Base-by-base conservation (phyloP, 2,329 filamentous ascomycete species). In the Diaporthe amygdali region DNA sequence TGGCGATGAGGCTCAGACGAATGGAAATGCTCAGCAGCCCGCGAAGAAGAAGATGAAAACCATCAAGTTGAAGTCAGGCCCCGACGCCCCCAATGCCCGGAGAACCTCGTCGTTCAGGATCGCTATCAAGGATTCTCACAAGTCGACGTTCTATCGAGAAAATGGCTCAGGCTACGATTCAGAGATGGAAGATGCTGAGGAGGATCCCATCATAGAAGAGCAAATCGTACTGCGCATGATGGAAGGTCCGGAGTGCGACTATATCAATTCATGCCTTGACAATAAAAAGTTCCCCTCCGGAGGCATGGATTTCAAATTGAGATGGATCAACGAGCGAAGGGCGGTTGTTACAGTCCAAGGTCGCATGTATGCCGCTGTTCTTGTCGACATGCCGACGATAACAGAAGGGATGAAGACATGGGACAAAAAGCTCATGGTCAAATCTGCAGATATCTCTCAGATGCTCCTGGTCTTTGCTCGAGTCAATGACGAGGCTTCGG, bases 91-190 rank as follows among this genome's bases (percentile, higher is more conserved):
- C 4, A 30, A 92, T 91, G 77, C 61, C 75, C n/a, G 66, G 66
- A 59, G 41, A 51, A 59, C 55, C 22, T 55, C 52, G 14, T 59
- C 66, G n/a, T 59, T 68, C 34, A 46, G 52, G n/a, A 69, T 72
- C 34, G 44, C 66, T 46, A 66, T 70, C 15, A 80, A 79, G 85
- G 90, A 90, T 46, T 66, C 68, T 9, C 67, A 71, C 20, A 76
- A 91, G 76, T 92, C 70, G 49, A 73, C 61, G 3, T 70, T 71
- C 56, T 85, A 88, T 39, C 89, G 94, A 74, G 91, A 91, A 6
- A 89, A 90, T 1, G 96, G 96, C 66, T 94, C 97, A 69, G 96
- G 96, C 9, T 99, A 98, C 82, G 96, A 99, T 80, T 98, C 95
- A 3, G 96, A 98, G 81, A 94, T 95, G 15, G 96, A 95, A 69